Evolutionary conservation across 768 basidiomycete genomes (phyloP), one percentile per base, ranked within the genome.

Genomic region (Phaeotremella skinneri): DNA sequence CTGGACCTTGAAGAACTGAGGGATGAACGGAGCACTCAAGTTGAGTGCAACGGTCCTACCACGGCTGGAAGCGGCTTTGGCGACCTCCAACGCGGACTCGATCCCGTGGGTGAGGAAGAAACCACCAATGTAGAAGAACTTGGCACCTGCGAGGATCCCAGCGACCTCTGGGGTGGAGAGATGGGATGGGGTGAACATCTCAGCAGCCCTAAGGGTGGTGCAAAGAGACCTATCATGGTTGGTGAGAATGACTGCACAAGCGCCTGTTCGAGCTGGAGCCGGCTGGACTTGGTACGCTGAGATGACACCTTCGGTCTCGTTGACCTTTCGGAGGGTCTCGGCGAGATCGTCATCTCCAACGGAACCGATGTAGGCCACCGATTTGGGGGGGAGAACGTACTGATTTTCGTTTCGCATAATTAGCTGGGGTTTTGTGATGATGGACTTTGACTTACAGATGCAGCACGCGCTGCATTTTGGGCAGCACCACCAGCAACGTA

Each of bases 401-500:
- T 98, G 70, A 3, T n/a, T 14, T 37, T 37, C 0, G 34, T 6
- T 56, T 21, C 47, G 60, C 60, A 16, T 3, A 0, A 1, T 3
- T 13, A 3, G 9, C 13, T 49, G 47, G 25, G 31, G 3, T 39
- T 11, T 25, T 11, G 0, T 11, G 26, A 9, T 25, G 41, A 43
- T 4, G 17, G 34, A 16, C 17, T 9, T 39, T 39, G 49, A 79
- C 91, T 61, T 78, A 96, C 94, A 45, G 96, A 92, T 67, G 94
- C 96, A 64, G 86, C 93, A 50, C 96, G 89, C 56, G 94, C 93
- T 71, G 93, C 85, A 73, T 99, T 99, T 78, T 99, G 96, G 27
- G 90, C 85, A 27, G 96, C 94, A 70, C 96, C 96, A 60, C 96
- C 96, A 53, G 96, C 94, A 53, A 98, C 93, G 72, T 92, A 99